A percentile compares a stretch with the other conserved stretches of the same genome.
phyloP scores from a whole-genome alignment of 148 eudicot genomes.

The Gaultheria prostrata region DNA sequence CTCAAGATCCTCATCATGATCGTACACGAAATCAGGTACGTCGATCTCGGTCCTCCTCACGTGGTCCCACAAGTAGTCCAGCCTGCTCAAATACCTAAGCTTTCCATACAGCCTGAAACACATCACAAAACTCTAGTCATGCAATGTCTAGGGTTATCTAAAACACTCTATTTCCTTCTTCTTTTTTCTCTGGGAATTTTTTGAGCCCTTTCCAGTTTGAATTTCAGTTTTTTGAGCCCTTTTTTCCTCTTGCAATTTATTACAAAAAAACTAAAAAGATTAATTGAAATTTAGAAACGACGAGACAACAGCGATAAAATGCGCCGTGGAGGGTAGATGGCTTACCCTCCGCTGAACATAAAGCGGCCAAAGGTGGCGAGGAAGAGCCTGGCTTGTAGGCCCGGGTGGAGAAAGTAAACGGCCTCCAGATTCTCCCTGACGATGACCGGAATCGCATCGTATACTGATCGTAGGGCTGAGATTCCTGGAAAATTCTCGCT shows the following conservation, averaged over 20 bases:
- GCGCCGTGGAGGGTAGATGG: not conserved
- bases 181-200: not conserved
- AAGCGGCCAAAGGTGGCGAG: constrained; percentile 61
- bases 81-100: constrained; percentile 52
- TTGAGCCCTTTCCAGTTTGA: not conserved
- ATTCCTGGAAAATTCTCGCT: constrained; percentile 51
- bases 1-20: constrained; percentile 75
- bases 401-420: constrained; percentile 63
- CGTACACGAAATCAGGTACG: constrained; percentile 56
- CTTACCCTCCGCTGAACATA: constrained; percentile 58
- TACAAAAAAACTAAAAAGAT: too few relatives aligned
- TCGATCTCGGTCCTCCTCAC: constrained; percentile 56
- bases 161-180: not conserved
- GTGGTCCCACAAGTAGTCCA: constrained; percentile 68
- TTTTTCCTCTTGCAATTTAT: too few relatives aligned
- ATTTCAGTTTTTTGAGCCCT: not conserved
- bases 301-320: constrained; percentile 1
- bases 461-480: constrained; percentile 50
- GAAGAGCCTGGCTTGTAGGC: constrained; percentile 58
- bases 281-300: too few relatives aligned
- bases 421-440: constrained; percentile 44
- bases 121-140: not conserved
- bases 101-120: constrained; percentile 54
- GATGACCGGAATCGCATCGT: constrained; percentile 47
- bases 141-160: not conserved